phyloP scores from a whole-genome alignment of 768 basidiomycete species.

The Pulveroboletus ravenelii region DNA sequence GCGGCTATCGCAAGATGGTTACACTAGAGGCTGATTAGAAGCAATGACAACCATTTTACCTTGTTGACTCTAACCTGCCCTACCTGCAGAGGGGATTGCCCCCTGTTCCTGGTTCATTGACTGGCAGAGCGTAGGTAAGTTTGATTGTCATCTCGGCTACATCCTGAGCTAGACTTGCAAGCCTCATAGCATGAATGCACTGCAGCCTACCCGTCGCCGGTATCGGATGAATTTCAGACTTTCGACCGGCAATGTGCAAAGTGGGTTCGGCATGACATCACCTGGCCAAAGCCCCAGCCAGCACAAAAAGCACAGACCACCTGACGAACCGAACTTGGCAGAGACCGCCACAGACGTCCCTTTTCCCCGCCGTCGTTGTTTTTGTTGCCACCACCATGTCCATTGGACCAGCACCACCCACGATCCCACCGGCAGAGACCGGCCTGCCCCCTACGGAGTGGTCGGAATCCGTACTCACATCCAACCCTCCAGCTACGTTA shows the following conservation, averaged over 20 bases:
- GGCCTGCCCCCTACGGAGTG: slow-evolving; percentile 17
- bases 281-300: slow-evolving; percentile 7
- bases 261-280: slow-evolving; percentile 26
- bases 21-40: background rate
- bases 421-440: slow-evolving; percentile 14
- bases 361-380: background rate
- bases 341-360: background rate
- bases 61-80: background rate
- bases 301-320: background rate
- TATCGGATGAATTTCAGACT: background rate
- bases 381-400: slow-evolving; percentile 7
- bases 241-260: slow-evolving; percentile 10
- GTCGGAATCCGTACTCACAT: slow-evolving; percentile 17
- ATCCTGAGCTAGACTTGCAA: too few relatives aligned
- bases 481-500: slow-evolving; percentile 3
- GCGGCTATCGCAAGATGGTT: background rate
- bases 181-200: too few relatives aligned
- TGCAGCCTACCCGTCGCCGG: too few relatives aligned
- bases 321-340: background rate
- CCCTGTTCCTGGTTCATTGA: too few relatives aligned
- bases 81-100: too few relatives aligned
- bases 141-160: background rate
- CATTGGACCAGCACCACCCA: slow-evolving; percentile 7
- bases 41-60: too few relatives aligned
- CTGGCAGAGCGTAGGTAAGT: too few relatives aligned